These are phyloP conservation scores for Dendrostoma leiphaemia DNA, from an alignment of 2,329 filamentous ascomycete genomes.

Conservation along the genomic window DNA sequence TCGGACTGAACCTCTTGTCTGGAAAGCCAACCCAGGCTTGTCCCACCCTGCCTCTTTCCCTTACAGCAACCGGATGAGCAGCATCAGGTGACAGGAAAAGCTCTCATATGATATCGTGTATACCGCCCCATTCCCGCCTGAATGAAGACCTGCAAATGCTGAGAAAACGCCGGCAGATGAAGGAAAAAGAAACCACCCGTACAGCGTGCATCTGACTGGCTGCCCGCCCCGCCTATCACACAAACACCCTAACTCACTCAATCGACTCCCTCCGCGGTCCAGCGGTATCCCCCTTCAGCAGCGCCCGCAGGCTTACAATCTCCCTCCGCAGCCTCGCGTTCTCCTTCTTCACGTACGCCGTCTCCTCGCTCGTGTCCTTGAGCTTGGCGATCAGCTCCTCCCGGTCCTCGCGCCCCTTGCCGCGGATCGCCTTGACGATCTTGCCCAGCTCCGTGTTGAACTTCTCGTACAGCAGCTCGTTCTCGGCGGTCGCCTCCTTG, in stretches of 20 bases:
- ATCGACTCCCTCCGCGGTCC: constrained; percentile 3
- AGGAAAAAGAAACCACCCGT: neutral
- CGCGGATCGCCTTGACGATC: constrained; percentile 73
- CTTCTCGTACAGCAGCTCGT: constrained; percentile 85
- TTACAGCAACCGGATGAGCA: neutral
- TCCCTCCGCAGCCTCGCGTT: constrained; percentile 81
- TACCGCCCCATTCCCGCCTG: neutral
- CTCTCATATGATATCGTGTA: neutral
- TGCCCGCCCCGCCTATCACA: too few relatives aligned
- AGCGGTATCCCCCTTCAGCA: constrained; percentile 43
- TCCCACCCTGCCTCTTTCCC: too few relatives aligned
- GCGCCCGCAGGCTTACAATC: constrained; percentile 65
- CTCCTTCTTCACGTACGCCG: constrained; percentile 76
- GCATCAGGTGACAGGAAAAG: neutral
- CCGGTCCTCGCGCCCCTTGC: constrained; percentile 72
- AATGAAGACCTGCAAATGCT: neutral
- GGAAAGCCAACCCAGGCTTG: too few relatives aligned
- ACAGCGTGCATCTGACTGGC: too few relatives aligned
- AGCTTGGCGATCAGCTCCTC: constrained; percentile 73
- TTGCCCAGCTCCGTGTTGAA: constrained; percentile 90
- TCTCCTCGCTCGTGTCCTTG: constrained; percentile 74
- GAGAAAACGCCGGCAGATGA: too few relatives aligned
- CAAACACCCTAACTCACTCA: too few relatives aligned
- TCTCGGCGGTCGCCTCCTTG: constrained; percentile 83
- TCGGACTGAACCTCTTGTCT: too few relatives aligned